Conservation (phyloP, 805 yeast genomes). For the Candida hispaniensis region DNA sequence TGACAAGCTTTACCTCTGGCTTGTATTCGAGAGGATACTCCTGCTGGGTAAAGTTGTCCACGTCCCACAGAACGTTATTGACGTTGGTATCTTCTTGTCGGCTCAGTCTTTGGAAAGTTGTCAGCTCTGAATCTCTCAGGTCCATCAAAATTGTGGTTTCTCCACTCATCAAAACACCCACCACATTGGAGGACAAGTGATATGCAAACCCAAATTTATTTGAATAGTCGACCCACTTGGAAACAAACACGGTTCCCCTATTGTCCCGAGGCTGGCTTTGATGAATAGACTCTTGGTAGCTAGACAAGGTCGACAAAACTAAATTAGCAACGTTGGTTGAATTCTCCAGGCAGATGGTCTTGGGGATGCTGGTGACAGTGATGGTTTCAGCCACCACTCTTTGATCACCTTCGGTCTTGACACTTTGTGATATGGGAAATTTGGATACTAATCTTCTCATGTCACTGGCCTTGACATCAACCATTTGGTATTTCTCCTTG, state of each 20-base stretch:
- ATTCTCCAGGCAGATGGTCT: conserved; percentile 5
- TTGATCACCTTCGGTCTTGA: conserved; percentile 4
- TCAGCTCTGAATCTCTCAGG: conserved; percentile 37
- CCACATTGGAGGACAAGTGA: conserved; percentile 78
- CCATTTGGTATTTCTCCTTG: conserved; percentile 60
- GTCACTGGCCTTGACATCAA: conserved; percentile 23
- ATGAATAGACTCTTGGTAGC: neutral
- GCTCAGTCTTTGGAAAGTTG: conserved; percentile 29
- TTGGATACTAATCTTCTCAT: neutral
- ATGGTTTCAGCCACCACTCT: conserved; percentile 5
- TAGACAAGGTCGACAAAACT: too few species aligned
- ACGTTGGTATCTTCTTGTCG: conserved; percentile 13
- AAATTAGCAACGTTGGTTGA: conserved; percentile 1
- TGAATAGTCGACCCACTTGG: conserved; percentile 97
- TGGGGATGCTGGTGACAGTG: conserved; percentile 1
- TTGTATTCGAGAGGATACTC: conserved; percentile 25
- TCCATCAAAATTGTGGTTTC: conserved; percentile 66
- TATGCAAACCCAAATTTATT: conserved; percentile 93
- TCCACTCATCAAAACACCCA: conserved; percentile 83
- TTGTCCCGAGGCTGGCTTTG: conserved; percentile 6
- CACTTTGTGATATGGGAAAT: neutral
- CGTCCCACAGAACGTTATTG: conserved; percentile 23
- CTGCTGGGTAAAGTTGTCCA: conserved; percentile 1
- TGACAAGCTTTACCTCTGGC: conserved; percentile 66
- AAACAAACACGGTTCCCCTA: conserved; percentile 38